Evolutionary conservation across 2,329 filamentous ascomycete genomes (phyloP), one percentile per base, ranked within the genome.

Genomic region (Claviceps spartinae): DNA sequence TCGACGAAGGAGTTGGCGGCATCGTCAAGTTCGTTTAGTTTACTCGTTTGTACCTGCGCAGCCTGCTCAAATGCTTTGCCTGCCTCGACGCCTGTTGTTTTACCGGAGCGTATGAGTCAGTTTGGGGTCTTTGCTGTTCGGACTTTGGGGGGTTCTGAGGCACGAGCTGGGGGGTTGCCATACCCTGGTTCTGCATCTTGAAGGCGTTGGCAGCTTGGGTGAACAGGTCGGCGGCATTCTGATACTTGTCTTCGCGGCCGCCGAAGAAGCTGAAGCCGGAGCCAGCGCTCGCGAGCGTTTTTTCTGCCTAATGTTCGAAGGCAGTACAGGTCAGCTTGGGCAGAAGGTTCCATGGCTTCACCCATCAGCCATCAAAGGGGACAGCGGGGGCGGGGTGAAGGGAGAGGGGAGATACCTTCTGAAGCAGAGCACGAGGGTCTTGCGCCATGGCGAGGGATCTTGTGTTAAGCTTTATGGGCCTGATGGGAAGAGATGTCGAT

Each of bases 221-320:
- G 65, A 89, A 97, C 57, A 93, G 74, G 59, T 96, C 89, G 57
- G 86, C 88, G 14, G 91, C 91, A 70, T 83, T 82, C 71, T 94
- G 86, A 64, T 87, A 90, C 69, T 96, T 97, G 57, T 95, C 89
- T 62, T 86, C 79, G 54, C 83, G 79, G 46, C 87, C 87, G 44
- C 89, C 87, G 61, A 98, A 96, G 70, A 95, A 82, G 67, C 83
- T 87, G 72, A 95, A 96, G 61, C 90, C 90, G 30, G 85, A 75
- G 20, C 80, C 75, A 42, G 91, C 90, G 59, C 84, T 75, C 61
- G 82, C 72, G 26, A 86, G 78, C 50, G 82, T 77, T 74, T 93
- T 95, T 64, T 96, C 88, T 72, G 93, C 93, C 90, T 96, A 66
- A 44, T 47, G 42, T 49, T 30, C 45, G 46, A 37, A 36, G 46